Conservation (phyloP, 208 protist species). For the Wallacemonas sp. region DNA sequence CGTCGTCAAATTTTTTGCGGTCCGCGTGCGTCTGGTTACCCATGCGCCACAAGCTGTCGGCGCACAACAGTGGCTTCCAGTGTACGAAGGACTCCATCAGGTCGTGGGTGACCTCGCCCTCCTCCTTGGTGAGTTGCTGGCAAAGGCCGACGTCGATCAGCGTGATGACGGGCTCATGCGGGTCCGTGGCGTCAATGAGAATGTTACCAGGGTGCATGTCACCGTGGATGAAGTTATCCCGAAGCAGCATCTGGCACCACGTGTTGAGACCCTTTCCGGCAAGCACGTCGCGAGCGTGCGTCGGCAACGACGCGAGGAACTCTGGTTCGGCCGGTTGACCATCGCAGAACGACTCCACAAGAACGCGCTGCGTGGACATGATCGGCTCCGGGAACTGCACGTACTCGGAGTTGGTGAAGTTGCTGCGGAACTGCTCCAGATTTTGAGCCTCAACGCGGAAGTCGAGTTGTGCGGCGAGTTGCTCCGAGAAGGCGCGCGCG, state of each 20-base stretch:
- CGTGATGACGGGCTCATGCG: constrained; percentile 72
- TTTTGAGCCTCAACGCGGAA: constrained; percentile 90
- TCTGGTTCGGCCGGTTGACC: constrained; percentile 77
- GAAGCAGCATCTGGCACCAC: constrained; percentile 92
- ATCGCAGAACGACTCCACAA: constrained; percentile 89
- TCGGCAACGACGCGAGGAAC: constrained; percentile 72
- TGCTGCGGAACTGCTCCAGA: constrained; percentile 77
- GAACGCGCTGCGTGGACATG: constrained; percentile 77
- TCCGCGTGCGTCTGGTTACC: constrained; percentile 57
- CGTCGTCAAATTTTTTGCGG: constrained; percentile 44
- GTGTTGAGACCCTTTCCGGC: constrained; percentile 89
- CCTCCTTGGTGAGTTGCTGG: constrained; percentile 74
- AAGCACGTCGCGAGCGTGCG: constrained; percentile 76
- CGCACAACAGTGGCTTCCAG: constrained; percentile 75
- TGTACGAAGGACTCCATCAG: constrained; percentile 88
- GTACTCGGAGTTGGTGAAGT: constrained; percentile 77
- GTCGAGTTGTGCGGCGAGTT: constrained; percentile 89
- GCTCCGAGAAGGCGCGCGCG: constrained; percentile 67
- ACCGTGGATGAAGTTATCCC: constrained; percentile 92
- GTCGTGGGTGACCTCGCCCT: constrained; percentile 58
- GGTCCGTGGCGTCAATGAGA: constrained; percentile 79
- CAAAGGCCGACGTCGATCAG: constrained; percentile 91
- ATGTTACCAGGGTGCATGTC: constrained; percentile 95
- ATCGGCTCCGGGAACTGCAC: constrained; percentile 85
- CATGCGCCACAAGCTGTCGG: constrained; percentile 73